A percentile compares a stretch with the other conserved stretches of the same genome.
These are phyloP conservation scores for Ogataea chonburiensis DNA, from an alignment of 805 yeast genomes.

Conservation along the genomic window DNA sequence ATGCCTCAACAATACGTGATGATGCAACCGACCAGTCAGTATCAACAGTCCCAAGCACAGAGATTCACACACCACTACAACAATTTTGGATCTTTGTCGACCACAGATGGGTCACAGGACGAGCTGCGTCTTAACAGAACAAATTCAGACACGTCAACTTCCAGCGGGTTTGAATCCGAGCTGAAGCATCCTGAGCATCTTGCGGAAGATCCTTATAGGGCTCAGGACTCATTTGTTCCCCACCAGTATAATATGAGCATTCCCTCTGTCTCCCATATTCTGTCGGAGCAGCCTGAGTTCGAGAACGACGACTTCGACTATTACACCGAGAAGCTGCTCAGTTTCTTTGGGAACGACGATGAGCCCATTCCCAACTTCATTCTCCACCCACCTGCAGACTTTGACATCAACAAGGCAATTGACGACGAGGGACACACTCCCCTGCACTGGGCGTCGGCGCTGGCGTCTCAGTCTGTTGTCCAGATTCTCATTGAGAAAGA, in stretches of 20 bases:
- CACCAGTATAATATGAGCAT: conserved; percentile 12
- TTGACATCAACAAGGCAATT: conserved; percentile 63
- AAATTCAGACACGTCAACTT: conserved; percentile 31
- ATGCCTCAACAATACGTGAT: conserved; percentile 20
- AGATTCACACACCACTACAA: conserved; percentile 22
- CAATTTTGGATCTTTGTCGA: conserved; percentile 28
- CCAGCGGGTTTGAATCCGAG: conserved; percentile 22
- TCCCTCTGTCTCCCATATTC: conserved; percentile 17
- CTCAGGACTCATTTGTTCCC: conserved; percentile 20
- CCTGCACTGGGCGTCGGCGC: conserved; percentile 82
- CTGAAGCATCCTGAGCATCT: conserved; percentile 18
- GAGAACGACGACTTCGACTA: conserved; percentile 39
- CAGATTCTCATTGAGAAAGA: conserved; percentile 55
- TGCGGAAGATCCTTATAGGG: conserved; percentile 13
- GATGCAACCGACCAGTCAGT: conserved; percentile 19
- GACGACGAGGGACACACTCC: conserved; percentile 83
- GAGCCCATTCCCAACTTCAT: conserved; percentile 39
- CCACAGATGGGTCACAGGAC: conserved; percentile 31
- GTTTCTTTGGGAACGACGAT: conserved; percentile 52
- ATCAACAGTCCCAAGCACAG: conserved; percentile 20
- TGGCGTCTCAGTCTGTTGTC: conserved; percentile 64
- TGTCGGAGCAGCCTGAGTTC: conserved; percentile 9
- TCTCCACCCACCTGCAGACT: conserved; percentile 57
- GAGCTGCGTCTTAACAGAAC: conserved; percentile 26
- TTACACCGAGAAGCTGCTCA: conserved; percentile 42